Percentiles rank a stretch among this genome's conserved stretches.
phyloP scores from a whole-genome alignment of 116 monocot species.

The Phalaenopsis hybrid region DNA sequence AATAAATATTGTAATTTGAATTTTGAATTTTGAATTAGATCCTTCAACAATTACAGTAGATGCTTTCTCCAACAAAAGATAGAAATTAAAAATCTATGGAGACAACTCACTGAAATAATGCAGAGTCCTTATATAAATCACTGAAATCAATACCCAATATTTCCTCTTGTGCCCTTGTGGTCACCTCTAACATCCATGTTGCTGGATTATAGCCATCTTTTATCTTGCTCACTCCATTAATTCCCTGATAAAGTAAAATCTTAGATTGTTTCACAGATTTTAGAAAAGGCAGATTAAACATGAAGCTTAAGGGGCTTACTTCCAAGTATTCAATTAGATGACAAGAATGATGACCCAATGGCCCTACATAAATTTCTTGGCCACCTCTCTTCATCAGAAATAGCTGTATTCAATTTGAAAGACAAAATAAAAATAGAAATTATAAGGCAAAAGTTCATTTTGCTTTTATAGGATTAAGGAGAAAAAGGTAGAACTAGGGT shows the following conservation, averaged over 20 bases:
- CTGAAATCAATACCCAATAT: constrained; percentile 30
- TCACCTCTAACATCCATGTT: constrained; percentile 49
- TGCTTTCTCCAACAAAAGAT: neutral
- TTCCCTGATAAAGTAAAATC: constrained; percentile 7
- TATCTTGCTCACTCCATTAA: constrained; percentile 33
- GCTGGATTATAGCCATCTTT: constrained; percentile 49
- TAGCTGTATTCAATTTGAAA: neutral
- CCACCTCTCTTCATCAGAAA: constrained; percentile 5
- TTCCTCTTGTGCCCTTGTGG: constrained; percentile 28
- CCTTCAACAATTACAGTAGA: neutral
- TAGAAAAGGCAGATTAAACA: neutral
- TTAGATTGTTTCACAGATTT: neutral
- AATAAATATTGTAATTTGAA: too few relatives aligned
- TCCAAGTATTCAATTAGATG: constrained; percentile 18
- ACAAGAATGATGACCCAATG: constrained; percentile 8
- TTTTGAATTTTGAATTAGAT: too few relatives aligned
- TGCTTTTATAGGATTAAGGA: too few relatives aligned
- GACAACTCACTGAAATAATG: constrained; percentile 18
- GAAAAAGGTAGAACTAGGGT: neutral
- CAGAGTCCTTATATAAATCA: constrained; percentile 26
- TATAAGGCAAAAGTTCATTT: too few relatives aligned
- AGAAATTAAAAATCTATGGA: neutral
- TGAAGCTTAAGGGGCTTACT: neutral
- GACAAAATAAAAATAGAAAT: neutral
- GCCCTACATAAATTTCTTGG: constrained; percentile 13